These are phyloP conservation scores for Podaxis sp. DNA, from an alignment of 768 basidiomycete species.

Conservation along the genomic window DNA sequence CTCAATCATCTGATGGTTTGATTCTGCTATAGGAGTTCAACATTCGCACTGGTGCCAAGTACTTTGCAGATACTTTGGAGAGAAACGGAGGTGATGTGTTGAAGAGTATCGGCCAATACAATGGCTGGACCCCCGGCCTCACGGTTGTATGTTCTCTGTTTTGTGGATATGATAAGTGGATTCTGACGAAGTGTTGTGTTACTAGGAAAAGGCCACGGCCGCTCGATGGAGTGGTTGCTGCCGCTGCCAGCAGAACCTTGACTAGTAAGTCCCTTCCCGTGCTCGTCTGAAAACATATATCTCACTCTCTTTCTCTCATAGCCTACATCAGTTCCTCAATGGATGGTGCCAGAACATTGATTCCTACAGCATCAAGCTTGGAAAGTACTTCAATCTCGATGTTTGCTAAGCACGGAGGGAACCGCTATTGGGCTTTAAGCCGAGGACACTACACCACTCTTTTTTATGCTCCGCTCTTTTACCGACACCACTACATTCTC, in stretches of 20 bases:
- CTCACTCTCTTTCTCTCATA: constrained; percentile 23
- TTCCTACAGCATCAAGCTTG: constrained; percentile 46
- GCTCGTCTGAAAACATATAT: neutral
- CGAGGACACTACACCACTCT: neutral
- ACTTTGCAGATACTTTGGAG: constrained; percentile 51
- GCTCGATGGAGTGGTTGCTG: constrained; percentile 56
- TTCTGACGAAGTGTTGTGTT: constrained; percentile 8
- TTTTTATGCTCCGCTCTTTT: constrained; percentile 5
- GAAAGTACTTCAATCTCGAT: constrained; percentile 69
- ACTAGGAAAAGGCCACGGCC: constrained; percentile 54
- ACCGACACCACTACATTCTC: neutral
- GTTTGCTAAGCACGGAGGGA: constrained; percentile 1
- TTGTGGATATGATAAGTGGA: neutral
- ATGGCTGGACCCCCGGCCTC: constrained; percentile 64
- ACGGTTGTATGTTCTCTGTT: constrained; percentile 44
- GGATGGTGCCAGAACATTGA: constrained; percentile 67
- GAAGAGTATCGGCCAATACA: constrained; percentile 66
- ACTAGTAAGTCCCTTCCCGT: constrained; percentile 57
- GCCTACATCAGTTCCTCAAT: constrained; percentile 68
- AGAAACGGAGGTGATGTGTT: constrained; percentile 52
- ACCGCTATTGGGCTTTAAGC: neutral
- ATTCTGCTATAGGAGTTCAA: constrained; percentile 58
- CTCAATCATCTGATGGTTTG: neutral
- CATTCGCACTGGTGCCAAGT: constrained; percentile 62
- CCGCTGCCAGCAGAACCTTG: constrained; percentile 79